phyloP scores from a whole-genome alignment of 768 basidiomycete genomes.

The Mrakia blollopis region DNA sequence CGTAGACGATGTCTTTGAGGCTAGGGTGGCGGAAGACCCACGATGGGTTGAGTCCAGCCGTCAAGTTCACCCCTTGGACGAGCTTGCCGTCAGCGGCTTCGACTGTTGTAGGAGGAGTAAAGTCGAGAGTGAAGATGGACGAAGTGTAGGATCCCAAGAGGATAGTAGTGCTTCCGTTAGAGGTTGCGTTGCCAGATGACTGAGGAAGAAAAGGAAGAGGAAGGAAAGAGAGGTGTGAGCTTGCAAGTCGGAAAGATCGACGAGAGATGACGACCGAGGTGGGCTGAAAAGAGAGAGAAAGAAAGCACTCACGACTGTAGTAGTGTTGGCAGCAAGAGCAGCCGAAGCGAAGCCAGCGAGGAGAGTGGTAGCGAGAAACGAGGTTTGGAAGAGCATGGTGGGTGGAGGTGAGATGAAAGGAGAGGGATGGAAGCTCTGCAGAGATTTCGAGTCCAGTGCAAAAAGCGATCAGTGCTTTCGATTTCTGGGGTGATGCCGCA shows the following conservation, averaged over 20 bases:
- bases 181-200: neutral
- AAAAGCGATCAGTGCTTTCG: no score
- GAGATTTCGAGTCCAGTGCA: neutral
- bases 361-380: neutral
- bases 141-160: constrained; percentile 22
- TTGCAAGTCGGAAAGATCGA: neutral
- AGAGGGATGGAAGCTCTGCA: neutral
- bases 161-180: neutral
- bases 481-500: no score
- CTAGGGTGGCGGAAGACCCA: constrained; percentile 23
- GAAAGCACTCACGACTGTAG: neutral
- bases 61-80: neutral
- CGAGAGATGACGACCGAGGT: neutral
- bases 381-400: neutral
- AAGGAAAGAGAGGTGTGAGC: neutral
- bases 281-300: neutral
- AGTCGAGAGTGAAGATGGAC: constrained; percentile 8
- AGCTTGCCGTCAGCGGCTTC: constrained; percentile 18
- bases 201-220: neutral
- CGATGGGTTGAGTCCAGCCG: neutral
- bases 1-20: constrained; percentile 12
- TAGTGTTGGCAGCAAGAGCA: neutral
- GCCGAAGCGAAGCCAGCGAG: neutral
- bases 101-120: constrained; percentile 19
- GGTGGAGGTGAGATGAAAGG: neutral